phyloP scores from a whole-genome alignment of 768 basidiomycete genomes.

The Auriscalpium microsporum region DNA sequence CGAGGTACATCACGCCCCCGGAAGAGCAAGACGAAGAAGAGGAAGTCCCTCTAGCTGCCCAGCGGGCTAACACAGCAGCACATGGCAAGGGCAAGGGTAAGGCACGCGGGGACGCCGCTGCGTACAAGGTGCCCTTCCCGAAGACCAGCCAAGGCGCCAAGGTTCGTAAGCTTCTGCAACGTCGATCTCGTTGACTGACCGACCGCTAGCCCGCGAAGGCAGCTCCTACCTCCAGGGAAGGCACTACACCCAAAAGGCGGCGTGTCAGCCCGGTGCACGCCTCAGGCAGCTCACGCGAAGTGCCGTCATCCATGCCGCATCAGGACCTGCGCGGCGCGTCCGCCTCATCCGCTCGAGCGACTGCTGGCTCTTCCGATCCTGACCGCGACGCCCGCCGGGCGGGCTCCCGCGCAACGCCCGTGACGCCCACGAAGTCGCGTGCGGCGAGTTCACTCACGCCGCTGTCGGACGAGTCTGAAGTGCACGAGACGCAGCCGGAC shows the following conservation, averaged over 20 bases:
- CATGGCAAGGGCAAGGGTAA: too few species aligned
- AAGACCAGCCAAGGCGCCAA: too few species aligned
- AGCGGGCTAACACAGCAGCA: constrained; percentile 4
- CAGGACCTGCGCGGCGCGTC: constrained; percentile 29
- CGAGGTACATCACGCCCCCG: not conserved
- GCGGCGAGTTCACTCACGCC: not conserved
- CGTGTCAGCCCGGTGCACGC: not conserved
- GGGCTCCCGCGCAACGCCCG: not conserved
- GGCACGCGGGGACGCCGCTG: too few species aligned
- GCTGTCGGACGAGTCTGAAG: not conserved
- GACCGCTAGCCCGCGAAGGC: too few species aligned
- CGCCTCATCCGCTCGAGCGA: constrained; percentile 5
- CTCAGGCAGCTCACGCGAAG: constrained; percentile 15
- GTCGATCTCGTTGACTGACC: too few species aligned
- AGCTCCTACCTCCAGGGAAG: too few species aligned
- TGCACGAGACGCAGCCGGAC: not conserved
- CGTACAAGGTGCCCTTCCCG: too few species aligned
- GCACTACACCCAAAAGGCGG: too few species aligned
- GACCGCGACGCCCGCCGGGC: not conserved
- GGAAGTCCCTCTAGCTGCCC: constrained; percentile 37
- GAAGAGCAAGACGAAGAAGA: constrained; percentile 28
- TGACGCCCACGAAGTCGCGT: not conserved
- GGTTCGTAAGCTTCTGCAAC: too few species aligned
- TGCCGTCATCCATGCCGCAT: constrained; percentile 56
- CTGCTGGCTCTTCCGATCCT: not conserved